phyloP scores from a whole-genome alignment of 768 basidiomycete genomes.

The Termitomyces bulborhizus region DNA sequence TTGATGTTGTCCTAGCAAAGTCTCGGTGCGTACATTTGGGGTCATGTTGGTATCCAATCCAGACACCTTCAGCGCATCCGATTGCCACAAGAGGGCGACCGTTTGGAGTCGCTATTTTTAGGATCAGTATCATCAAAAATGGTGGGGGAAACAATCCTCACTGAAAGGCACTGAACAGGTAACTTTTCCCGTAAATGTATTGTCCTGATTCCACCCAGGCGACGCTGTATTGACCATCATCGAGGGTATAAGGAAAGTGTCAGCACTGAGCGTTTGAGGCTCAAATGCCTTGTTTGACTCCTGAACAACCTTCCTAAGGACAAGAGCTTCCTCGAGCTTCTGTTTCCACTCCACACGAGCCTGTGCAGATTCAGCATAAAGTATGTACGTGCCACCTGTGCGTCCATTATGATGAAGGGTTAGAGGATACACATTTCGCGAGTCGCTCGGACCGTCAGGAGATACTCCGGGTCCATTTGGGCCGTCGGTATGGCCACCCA shows the following conservation, averaged over 20 bases:
- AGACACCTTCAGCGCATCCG: constrained; percentile 94
- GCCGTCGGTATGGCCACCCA: constrained; percentile 25
- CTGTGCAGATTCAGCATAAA: constrained; percentile 80
- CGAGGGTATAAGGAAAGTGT: constrained; percentile 80
- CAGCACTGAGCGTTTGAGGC: constrained; percentile 80
- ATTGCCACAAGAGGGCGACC: constrained; percentile 84
- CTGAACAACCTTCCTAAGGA: constrained; percentile 77
- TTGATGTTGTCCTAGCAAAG: not conserved
- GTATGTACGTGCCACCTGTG: constrained; percentile 76
- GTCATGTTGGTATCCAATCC: constrained; percentile 93
- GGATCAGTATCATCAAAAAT: not conserved
- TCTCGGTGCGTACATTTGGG: constrained; percentile 56
- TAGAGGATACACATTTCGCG: constrained; percentile 79
- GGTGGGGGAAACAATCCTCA: constrained; percentile 30
- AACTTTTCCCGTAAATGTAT: constrained; percentile 72
- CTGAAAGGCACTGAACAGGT: constrained; percentile 96
- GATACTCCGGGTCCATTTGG: constrained; percentile 17
- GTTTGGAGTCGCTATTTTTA: constrained; percentile 67
- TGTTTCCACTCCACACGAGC: constrained; percentile 83
- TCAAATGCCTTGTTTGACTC: constrained; percentile 96
- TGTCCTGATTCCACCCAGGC: constrained; percentile 71
- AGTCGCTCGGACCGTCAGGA: constrained; percentile 46
- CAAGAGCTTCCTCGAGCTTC: constrained; percentile 85
- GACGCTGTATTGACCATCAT: constrained; percentile 38
- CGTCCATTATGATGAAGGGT: constrained; percentile 87